Evolutionary conservation across 2,329 filamentous ascomycete genomes (phyloP).

Genomic region (Botrytis hyacinthi): DNA sequence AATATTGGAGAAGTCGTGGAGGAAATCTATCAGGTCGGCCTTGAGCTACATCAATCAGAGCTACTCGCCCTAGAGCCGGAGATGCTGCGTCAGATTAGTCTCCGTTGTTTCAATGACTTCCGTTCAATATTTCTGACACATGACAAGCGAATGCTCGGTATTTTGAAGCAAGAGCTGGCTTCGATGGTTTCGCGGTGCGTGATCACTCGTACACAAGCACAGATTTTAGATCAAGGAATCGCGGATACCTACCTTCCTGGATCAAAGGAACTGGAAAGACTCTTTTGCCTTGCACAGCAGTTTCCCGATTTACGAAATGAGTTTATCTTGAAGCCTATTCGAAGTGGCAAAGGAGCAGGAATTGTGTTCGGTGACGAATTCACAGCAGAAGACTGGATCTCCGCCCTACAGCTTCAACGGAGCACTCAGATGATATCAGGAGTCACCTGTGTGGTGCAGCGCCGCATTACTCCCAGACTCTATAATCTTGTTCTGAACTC

Average conservation of each 20-base stretch:
- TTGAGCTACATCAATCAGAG: conserved; percentile 39
- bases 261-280: background rate
- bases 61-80: conserved; percentile 28
- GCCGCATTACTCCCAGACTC: background rate
- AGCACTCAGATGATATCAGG: background rate
- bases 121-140: conserved; percentile 38
- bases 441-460: background rate
- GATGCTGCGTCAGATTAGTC: conserved; percentile 33
- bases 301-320: background rate
- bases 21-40: conserved; percentile 34
- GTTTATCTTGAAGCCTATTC: conserved; percentile 1
- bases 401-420: background rate
- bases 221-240: background rate
- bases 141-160: conserved; percentile 39
- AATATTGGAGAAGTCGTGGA: background rate
- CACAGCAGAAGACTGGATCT: background rate
- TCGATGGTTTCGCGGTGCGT: conserved; percentile 28
- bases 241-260: conserved; percentile 5
- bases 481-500: background rate
- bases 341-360: conserved; percentile 10
- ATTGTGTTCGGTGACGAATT: conserved; percentile 6
- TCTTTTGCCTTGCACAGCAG: background rate
- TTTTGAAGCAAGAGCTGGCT: conserved; percentile 37
- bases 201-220: background rate
- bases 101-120: conserved; percentile 39